Base-by-base conservation (phyloP, 1,284 basidiomycete species). In the Leccinum huronense region DNA sequence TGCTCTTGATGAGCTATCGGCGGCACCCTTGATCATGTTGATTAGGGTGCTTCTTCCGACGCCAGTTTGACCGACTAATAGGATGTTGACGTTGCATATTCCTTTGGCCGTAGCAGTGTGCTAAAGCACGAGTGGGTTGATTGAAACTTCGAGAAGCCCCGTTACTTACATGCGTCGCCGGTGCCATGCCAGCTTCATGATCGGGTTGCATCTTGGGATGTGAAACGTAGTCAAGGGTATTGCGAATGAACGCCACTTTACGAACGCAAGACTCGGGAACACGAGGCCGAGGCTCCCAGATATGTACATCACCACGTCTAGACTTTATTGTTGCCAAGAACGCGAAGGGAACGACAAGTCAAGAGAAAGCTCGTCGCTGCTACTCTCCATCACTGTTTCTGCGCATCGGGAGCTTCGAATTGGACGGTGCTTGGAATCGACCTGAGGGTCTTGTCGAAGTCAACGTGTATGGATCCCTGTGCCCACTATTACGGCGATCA, bases 41-140 rank as follows among this genome's bases (percentile, higher is more conserved):
- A 73, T 64, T 62, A 72, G 33, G 1, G 71, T 72, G 48, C 73
- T 72, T 51, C 71, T 72, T 42, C 71, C 71, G 13, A 73, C 72
- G 42, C 72, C 71, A 13, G 71, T 72, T 30, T 72, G 70, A 33
- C 72, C 73, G 38, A 69, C 73, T 53, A 75, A 59, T 27, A 74
- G 64, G 40, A 75, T 61, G n/a, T 65, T 27, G 65, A 63, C 14
- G 58, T 55, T 36, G 30, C 33, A 36, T 40, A 51, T 33, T 34
- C 36, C 55, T 19, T 60, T 61, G 8, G 3, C 54, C 31, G 34
- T 53, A 53, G 57, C 9, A 14, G 54, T 59, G 63, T 59, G 67
- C 40, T 51, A n/a, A 9, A 55, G 19, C 36, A 14, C 48, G 9
- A 27, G 23, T 48, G 31, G 9, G 60, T 55, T 40, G 31, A 19